phyloP scores from a whole-genome alignment of 495 filamentous ascomycete species.

The Hypomontagnella monticulosa region DNA sequence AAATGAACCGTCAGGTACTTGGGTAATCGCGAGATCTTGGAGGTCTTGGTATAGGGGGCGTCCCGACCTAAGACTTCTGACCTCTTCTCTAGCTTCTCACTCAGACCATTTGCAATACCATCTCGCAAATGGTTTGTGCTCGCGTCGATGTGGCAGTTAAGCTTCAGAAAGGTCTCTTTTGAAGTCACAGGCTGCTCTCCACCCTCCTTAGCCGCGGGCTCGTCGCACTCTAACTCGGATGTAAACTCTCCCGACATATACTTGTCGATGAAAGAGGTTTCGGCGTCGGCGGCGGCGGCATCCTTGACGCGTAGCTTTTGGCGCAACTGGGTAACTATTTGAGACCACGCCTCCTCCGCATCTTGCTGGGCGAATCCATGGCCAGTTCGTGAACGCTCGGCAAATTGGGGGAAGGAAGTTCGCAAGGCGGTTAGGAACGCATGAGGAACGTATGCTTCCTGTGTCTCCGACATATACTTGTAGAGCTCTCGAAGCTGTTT shows the following conservation, averaged over 20 bases:
- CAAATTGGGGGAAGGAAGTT: slow-evolving; percentile 89
- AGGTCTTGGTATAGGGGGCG: slow-evolving; percentile 86
- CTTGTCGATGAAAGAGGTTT: slow-evolving; percentile 84
- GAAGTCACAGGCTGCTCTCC: slow-evolving; percentile 74
- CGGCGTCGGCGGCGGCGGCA: slow-evolving; percentile 54
- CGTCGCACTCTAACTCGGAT: slow-evolving; percentile 82
- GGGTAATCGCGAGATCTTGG: slow-evolving; percentile 85
- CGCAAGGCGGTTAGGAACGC: slow-evolving; percentile 87
- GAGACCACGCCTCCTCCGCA: slow-evolving; percentile 97
- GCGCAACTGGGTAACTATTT: slow-evolving; percentile 87
- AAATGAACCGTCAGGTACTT: slow-evolving; percentile 98
- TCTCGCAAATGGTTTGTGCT: slow-evolving; percentile 90
- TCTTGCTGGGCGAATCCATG: slow-evolving; percentile 94
- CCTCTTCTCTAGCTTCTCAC: slow-evolving; percentile 89
- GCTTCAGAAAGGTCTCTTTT: slow-evolving; percentile 85
- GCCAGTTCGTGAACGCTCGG: slow-evolving; percentile 81
- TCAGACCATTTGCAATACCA: slow-evolving; percentile 80
- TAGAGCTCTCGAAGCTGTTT: slow-evolving; percentile 85
- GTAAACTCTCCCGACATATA: slow-evolving; percentile 86
- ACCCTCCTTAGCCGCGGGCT: slow-evolving; percentile 75
- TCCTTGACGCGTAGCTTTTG: slow-evolving; percentile 77
- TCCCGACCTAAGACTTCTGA: slow-evolving; percentile 81
- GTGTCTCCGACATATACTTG: slow-evolving; percentile 92
- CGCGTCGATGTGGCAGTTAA: slow-evolving; percentile 90
- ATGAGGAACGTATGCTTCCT: slow-evolving; percentile 85